Evolutionary conservation across 768 basidiomycete genomes (phyloP), one percentile per base, ranked within the genome.

Genomic region (Podaxis sp.): DNA sequence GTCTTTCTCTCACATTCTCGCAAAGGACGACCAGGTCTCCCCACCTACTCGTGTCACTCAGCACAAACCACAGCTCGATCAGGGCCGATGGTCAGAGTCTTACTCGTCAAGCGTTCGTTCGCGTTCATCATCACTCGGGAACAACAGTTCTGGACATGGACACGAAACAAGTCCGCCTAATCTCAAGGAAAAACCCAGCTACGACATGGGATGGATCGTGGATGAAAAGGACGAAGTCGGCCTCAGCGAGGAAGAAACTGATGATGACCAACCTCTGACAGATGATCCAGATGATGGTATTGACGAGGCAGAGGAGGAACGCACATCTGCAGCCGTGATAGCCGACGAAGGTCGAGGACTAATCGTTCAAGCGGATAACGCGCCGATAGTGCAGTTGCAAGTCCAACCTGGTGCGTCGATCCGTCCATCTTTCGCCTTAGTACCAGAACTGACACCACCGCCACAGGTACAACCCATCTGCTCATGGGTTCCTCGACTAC

Each of bases 391-490:
- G 4, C 82, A 88, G 57, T 78, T 94, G 17, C 82, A 87, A 55
- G 83, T 90, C 37, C 84, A 85, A 59, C 80, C 87, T 69, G 95
- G 94, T 96, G 71, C 68, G 88, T 74, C 37, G 53, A 46, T 59
- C 60, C 47, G 59, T 40, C 47, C 51, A 36, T 46, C 57, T 17
- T n/a, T 62, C 49, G 63, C 22, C 53, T 61, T 65, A 46, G 6
- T 47, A 46, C 66, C 37, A 65, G 38, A 37, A 54, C 52, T 63
- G 49, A 64, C 58, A 29, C 64, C 12, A 25, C 59, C 57, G 60
- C 62, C 55, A 27, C 69, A 98, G 96, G 90, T 17, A 94, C 94
- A 19, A 99, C 96, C 0, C 96, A 99, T 80, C 83, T 99, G 53
- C 82, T 98, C 33, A 84, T 99, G 43, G 88, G 91, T n/a, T 88